Conservation (phyloP, 768 basidiomycete genomes). For the Xerocomus spinulosus region DNA sequence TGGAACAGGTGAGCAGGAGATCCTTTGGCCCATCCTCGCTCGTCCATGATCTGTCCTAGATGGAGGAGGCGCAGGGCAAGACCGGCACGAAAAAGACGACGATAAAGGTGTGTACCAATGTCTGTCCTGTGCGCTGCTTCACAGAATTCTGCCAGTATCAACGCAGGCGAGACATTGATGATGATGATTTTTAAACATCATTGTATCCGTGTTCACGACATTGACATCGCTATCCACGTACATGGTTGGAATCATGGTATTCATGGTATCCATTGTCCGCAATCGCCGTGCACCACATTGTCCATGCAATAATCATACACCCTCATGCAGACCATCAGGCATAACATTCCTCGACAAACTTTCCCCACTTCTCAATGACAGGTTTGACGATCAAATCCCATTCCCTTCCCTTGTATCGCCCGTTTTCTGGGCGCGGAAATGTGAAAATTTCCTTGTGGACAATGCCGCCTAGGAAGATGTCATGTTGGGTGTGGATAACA, state of each 20-base stretch:
- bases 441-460: constrained; percentile 79
- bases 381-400: constrained; percentile 73
- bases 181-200: constrained; percentile 45
- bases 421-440: constrained; percentile 52
- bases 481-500: constrained; percentile 4
- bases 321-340: constrained; percentile 16
- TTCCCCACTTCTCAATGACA: constrained; percentile 75
- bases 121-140: neutral
- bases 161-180: constrained; percentile 61
- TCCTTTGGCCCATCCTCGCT: constrained; percentile 5
- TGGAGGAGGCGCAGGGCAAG: constrained; percentile 51
- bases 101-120: constrained; percentile 46
- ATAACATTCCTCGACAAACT: constrained; percentile 43
- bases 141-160: constrained; percentile 44
- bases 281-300: no score
- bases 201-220: neutral
- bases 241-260: constrained; percentile 1
- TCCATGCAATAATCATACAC: neutral
- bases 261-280: neutral
- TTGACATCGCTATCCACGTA: neutral
- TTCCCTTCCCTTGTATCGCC: constrained; percentile 57
- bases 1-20: constrained; percentile 63
- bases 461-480: constrained; percentile 41
- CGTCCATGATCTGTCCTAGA: constrained; percentile 32
- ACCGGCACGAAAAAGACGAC: constrained; percentile 50